These are phyloP conservation scores for Monosporascus sp. DNA, from an alignment of 2,329 filamentous ascomycete species.

Conservation along the genomic window DNA sequence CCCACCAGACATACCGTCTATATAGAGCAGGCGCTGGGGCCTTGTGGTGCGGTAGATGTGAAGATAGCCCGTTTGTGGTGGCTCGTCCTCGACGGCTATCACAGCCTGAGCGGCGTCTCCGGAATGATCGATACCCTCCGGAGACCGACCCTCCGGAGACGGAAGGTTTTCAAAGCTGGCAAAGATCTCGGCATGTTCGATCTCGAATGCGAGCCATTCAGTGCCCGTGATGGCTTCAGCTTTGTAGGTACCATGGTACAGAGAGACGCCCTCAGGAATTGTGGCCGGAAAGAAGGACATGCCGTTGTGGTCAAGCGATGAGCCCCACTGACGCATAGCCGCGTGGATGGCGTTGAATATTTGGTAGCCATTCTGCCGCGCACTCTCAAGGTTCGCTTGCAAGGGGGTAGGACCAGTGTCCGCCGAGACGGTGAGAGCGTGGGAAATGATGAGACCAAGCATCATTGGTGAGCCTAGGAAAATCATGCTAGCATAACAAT, in stretches of 20 bases:
- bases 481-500: too few species aligned
- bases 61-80: conserved; percentile 49
- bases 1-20: conserved; percentile 66
- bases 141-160: background rate
- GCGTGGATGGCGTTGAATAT: conserved; percentile 72
- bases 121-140: background rate
- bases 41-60: conserved; percentile 60
- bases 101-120: background rate
- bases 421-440: too few species aligned
- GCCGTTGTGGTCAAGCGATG: conserved; percentile 69
- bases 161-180: conserved; percentile 30
- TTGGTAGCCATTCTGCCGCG: conserved; percentile 50
- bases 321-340: conserved; percentile 71
- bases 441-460: too few species aligned
- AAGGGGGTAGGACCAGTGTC: too few species aligned
- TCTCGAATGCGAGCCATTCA: conserved; percentile 74
- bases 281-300: conserved; percentile 65
- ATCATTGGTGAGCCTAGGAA: too few species aligned
- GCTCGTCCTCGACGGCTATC: background rate
- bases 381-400: conserved; percentile 22
- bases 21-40: conserved; percentile 57
- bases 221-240: conserved; percentile 43
- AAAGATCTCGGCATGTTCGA: conserved; percentile 67
- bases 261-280: conserved; percentile 57
- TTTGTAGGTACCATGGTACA: conserved; percentile 60